Percentiles rank a stretch among this genome's conserved stretches.
These are phyloP conservation scores for Yamadazyma blattariae DNA, from an alignment of 1,139 yeast genomes.

Conservation along the genomic window DNA sequence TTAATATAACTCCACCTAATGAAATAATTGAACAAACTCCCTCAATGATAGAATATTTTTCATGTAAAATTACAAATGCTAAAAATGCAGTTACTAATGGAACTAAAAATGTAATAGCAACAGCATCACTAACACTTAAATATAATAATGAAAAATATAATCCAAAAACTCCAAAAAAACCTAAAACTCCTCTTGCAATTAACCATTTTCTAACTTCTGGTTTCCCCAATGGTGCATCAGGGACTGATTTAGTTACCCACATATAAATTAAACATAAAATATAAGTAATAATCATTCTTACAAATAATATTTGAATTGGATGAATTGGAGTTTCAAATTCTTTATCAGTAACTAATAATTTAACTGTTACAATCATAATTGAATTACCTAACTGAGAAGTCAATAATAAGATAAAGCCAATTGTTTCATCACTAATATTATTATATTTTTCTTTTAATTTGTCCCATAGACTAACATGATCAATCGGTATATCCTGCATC, in stretches of 20 bases:
- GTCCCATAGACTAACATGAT: neutral
- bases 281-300: constrained; percentile 73
- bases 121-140: constrained; percentile 71
- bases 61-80: constrained; percentile 68
- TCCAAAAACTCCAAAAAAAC: constrained; percentile 78
- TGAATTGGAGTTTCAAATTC: constrained; percentile 57
- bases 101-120: constrained; percentile 72
- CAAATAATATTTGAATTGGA: constrained; percentile 74
- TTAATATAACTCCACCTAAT: constrained; percentile 70
- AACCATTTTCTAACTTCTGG: constrained; percentile 52
- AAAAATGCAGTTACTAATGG: constrained; percentile 77
- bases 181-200: constrained; percentile 65
- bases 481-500: too few species aligned
- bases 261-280: constrained; percentile 54
- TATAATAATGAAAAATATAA: constrained; percentile 73
- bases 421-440: neutral
- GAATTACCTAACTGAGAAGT: constrained; percentile 70
- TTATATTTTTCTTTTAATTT: neutral
- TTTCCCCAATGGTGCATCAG: constrained; percentile 74
- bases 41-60: constrained; percentile 65
- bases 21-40: constrained; percentile 68
- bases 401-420: constrained; percentile 44
- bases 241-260: constrained; percentile 46
- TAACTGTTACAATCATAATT: constrained; percentile 72
- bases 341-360: constrained; percentile 63